Percentiles rank a stretch among this genome's conserved stretches.
Conservation (phyloP, 148 eudicot genomes). For the Arctostaphylos glauca region DNA sequence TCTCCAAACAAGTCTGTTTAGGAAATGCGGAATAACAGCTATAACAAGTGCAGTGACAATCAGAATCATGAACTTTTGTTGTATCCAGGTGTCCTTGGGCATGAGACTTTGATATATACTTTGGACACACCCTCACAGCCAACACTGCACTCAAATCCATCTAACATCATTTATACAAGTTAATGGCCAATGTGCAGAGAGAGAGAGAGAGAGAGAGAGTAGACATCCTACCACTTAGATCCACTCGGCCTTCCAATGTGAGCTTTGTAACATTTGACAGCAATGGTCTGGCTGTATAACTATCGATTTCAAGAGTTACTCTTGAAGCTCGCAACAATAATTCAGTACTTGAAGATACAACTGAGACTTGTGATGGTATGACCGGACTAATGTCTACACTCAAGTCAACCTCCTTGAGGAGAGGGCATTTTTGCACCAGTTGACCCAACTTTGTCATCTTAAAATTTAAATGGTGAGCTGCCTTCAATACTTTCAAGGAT, state of each 20-base stretch:
- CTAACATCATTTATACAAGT: background rate
- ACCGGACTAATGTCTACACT: slow-evolving; percentile 75
- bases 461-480: slow-evolving; percentile 57
- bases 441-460: slow-evolving; percentile 39
- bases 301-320: slow-evolving; percentile 1
- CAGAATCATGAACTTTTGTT: background rate
- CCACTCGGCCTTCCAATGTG: slow-evolving; percentile 74
- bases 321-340: slow-evolving; percentile 10
- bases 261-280: slow-evolving; percentile 60
- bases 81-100: background rate
- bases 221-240: slow-evolving; percentile 56
- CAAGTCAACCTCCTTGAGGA: slow-evolving; percentile 58
- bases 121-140: background rate
- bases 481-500: slow-evolving; percentile 49
- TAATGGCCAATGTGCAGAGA: background rate
- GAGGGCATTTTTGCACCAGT: slow-evolving; percentile 47
- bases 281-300: slow-evolving; percentile 20
- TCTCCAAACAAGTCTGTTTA: too few relatives aligned
- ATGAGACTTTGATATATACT: background rate
- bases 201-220: background rate
- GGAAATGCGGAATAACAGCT: too few relatives aligned
- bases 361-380: slow-evolving; percentile 45
- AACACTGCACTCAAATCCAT: background rate
- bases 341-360: slow-evolving; percentile 40
- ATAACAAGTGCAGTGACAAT: too few relatives aligned